These are phyloP conservation scores for Rutstroemia sp. DNA, from an alignment of 2,329 filamentous ascomycete genomes.

Conservation along the genomic window DNA sequence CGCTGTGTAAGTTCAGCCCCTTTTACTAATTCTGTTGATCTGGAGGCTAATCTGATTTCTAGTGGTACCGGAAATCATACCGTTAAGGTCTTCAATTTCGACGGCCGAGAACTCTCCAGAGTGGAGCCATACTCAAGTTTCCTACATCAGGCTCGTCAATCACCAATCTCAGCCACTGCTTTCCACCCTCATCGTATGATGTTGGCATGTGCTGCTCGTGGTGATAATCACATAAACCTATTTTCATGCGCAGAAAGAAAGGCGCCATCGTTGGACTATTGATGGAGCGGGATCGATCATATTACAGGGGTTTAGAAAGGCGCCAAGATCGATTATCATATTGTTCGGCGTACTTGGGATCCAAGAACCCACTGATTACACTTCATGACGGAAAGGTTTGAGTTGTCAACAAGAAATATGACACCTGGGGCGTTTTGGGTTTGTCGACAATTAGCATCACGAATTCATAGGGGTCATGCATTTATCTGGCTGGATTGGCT, in stretches of 20 bases:
- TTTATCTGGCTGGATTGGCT: conserved; percentile 6
- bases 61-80: conserved; percentile 83
- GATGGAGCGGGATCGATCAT: background rate
- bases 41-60: conserved; percentile 4
- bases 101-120: conserved; percentile 68
- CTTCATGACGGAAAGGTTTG: background rate
- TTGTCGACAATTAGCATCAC: too few species aligned
- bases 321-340: conserved; percentile 5
- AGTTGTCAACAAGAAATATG: background rate
- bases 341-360: conserved; percentile 8
- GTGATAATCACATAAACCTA: conserved; percentile 85
- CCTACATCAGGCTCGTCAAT: conserved; percentile 69
- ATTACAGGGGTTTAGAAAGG: background rate
- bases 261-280: conserved; percentile 4
- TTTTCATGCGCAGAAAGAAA: conserved; percentile 57
- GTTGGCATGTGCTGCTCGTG: conserved; percentile 76
- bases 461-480: too few species aligned
- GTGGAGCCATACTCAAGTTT: conserved; percentile 89
- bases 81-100: conserved; percentile 89
- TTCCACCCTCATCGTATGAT: conserved; percentile 95
- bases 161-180: conserved; percentile 79
- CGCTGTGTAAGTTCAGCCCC: conserved; percentile 62
- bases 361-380: background rate
- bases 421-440: background rate
- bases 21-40: background rate